These are phyloP conservation scores for Plenodomus tracheiphilus DNA, from an alignment of 2,329 filamentous ascomycete genomes.

Conservation along the genomic window DNA sequence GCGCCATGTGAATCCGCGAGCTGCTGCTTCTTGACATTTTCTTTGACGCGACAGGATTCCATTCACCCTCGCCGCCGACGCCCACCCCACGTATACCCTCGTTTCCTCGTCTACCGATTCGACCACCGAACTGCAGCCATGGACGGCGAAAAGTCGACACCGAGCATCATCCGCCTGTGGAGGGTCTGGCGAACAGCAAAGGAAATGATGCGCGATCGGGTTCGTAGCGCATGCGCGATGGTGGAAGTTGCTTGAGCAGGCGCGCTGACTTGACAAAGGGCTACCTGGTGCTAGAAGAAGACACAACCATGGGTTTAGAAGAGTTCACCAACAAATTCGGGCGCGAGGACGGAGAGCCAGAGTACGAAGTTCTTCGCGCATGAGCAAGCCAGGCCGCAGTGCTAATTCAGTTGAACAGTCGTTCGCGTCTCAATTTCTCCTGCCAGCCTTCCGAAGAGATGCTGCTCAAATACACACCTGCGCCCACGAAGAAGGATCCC, in stretches of 20 bases:
- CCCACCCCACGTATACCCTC: constrained; percentile 3
- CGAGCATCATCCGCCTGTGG: constrained; percentile 70
- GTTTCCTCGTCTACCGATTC: constrained; percentile 9
- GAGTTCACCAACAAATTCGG: constrained; percentile 75
- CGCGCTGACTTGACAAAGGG: constrained; percentile 61
- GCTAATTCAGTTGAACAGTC: constrained; percentile 58
- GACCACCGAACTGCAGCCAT: constrained; percentile 22
- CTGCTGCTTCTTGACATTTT: constrained; percentile 35
- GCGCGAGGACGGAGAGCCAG: constrained; percentile 71
- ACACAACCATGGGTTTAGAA: constrained; percentile 84
- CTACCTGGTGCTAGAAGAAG: constrained; percentile 87
- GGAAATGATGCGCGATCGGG: constrained; percentile 91
- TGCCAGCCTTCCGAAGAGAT: constrained; percentile 82
- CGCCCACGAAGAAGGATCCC: constrained; percentile 69
- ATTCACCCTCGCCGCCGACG: constrained; percentile 15
- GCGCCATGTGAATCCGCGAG: constrained; percentile 13
- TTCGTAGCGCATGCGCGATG: constrained; percentile 54
- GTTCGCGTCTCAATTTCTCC: constrained; percentile 82
- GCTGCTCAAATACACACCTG: constrained; percentile 79
- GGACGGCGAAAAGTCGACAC: constrained; percentile 32
- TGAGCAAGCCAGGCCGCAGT: constrained; percentile 1
- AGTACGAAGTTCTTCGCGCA: constrained; percentile 59
- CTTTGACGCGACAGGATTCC: constrained; percentile 26
- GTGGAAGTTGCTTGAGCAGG: constrained; percentile 8
- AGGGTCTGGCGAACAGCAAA: constrained; percentile 90